phyloP scores from a whole-genome alignment of 2,329 filamentous ascomycete species.

The Pleomassaria siparia region DNA sequence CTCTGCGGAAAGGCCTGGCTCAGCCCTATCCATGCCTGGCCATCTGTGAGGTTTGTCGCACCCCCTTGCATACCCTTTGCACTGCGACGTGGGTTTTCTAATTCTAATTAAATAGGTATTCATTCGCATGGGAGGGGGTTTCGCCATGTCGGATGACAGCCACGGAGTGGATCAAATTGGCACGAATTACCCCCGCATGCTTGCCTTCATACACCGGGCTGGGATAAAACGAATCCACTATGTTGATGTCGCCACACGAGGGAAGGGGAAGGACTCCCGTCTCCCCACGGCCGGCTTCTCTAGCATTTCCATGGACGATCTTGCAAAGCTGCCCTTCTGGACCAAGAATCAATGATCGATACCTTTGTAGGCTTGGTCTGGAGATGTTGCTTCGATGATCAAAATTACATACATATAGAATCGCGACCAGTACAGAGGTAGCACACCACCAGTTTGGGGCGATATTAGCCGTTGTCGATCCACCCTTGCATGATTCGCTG shows the following conservation, averaged over 20 bases:
- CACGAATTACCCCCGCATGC: slow-evolving; percentile 74
- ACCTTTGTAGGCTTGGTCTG: slow-evolving; percentile 5
- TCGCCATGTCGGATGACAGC: slow-evolving; percentile 93
- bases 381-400: background rate
- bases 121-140: slow-evolving; percentile 70
- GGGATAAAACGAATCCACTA: slow-evolving; percentile 62
- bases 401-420: background rate
- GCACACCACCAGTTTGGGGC: background rate
- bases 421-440: background rate
- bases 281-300: slow-evolving; percentile 41
- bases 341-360: slow-evolving; percentile 14
- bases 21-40: slow-evolving; percentile 84
- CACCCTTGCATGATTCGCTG: background rate
- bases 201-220: slow-evolving; percentile 69
- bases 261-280: slow-evolving; percentile 29
- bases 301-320: slow-evolving; percentile 31
- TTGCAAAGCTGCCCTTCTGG: slow-evolving; percentile 36
- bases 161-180: slow-evolving; percentile 85
- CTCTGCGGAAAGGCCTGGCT: slow-evolving; percentile 81
- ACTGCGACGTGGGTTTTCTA: slow-evolving; percentile 14
- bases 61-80: slow-evolving; percentile 19
- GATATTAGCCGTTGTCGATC: slow-evolving; percentile 2
- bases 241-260: slow-evolving; percentile 26
- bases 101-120: slow-evolving; percentile 60
- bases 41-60: slow-evolving; percentile 69